A percentile compares a stretch with the other conserved stretches of the same genome.
Evolutionary conservation across 2,329 filamentous ascomycete genomes (phyloP).

Genomic region (Aspergillus niger): DNA sequence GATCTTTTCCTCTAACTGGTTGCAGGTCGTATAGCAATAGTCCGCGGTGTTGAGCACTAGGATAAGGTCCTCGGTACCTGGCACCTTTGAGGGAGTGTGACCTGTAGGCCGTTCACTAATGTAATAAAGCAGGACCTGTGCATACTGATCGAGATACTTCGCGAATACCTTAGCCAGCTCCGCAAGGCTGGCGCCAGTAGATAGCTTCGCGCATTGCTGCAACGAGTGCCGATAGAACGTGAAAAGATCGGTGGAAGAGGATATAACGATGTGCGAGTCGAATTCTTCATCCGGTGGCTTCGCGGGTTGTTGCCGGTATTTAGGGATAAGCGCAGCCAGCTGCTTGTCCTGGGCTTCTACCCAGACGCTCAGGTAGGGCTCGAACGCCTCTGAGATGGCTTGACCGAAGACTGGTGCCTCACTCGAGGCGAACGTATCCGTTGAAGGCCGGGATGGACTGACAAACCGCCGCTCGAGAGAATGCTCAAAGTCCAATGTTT

Average conservation of each 20-base stretch:
- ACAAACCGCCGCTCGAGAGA: slow-evolving; percentile 82
- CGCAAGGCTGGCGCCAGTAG: slow-evolving; percentile 81
- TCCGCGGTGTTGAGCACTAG: slow-evolving; percentile 94
- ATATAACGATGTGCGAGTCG: slow-evolving; percentile 81
- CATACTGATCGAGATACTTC: slow-evolving; percentile 93
- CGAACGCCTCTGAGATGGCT: slow-evolving; percentile 92
- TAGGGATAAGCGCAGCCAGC: slow-evolving; percentile 78
- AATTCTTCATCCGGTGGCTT: slow-evolving; percentile 88
- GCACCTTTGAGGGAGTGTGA: slow-evolving; percentile 55
- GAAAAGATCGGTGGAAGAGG: slow-evolving; percentile 94
- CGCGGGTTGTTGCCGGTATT: slow-evolving; percentile 80
- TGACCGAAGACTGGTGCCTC: slow-evolving; percentile 79
- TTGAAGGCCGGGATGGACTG: slow-evolving; percentile 69
- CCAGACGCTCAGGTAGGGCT: slow-evolving; percentile 95
- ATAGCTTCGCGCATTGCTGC: slow-evolving; percentile 93
- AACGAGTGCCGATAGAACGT: slow-evolving; percentile 93
- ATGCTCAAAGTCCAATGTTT: slow-evolving; percentile 96
- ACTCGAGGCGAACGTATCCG: slow-evolving; percentile 85
- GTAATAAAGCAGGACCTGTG: slow-evolving; percentile 80
- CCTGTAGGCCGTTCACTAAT: slow-evolving; percentile 61
- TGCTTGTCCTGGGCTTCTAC: slow-evolving; percentile 94
- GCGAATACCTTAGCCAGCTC: slow-evolving; percentile 84
- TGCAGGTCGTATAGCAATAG: slow-evolving; percentile 93
- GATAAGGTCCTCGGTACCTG: slow-evolving; percentile 71
- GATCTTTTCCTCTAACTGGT: slow-evolving; percentile 91